Percentiles rank a stretch among this genome's conserved stretches.
These are phyloP conservation scores for Helianthus tuberosus DNA, from an alignment of 129 eudicot species.

Conservation along the genomic window DNA sequence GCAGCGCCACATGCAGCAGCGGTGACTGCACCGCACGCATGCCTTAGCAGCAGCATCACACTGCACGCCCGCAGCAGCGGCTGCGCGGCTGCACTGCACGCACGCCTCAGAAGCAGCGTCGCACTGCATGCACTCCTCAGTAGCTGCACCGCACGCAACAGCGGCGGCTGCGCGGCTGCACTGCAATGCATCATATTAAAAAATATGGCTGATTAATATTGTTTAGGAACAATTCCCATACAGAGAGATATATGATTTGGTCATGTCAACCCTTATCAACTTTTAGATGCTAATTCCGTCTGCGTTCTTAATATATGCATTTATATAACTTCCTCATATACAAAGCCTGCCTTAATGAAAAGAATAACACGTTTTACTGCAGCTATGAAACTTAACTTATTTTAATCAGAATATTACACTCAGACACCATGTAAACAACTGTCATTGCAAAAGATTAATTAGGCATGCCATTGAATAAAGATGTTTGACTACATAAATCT, in stretches of 20 bases:
- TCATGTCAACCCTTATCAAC: background rate
- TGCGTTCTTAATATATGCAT: conserved; percentile 16
- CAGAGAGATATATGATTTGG: background rate
- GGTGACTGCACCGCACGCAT: no score
- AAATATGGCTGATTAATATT: background rate
- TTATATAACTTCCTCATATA: background rate
- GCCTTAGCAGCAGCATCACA: no score
- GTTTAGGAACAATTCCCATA: background rate
- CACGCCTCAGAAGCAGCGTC: no score
- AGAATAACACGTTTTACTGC: background rate
- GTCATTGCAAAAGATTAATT: background rate
- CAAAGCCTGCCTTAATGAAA: background rate
- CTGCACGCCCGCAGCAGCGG: no score
- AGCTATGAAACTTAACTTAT: background rate
- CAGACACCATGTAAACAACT: background rate
- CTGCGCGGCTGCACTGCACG: no score
- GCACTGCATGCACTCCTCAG: no score
- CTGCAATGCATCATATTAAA: no score
- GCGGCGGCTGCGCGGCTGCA: no score
- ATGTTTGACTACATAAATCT: conserved; percentile 11
- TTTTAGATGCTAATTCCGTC: background rate
- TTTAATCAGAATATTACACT: background rate
- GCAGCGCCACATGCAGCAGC: no score
- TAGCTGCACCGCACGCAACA: no score
- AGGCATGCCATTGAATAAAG: background rate